Percentiles rank a stretch among this genome's conserved stretches.
Conservation (phyloP, 345 rosid genomes). For the Citrus inodora region DNA sequence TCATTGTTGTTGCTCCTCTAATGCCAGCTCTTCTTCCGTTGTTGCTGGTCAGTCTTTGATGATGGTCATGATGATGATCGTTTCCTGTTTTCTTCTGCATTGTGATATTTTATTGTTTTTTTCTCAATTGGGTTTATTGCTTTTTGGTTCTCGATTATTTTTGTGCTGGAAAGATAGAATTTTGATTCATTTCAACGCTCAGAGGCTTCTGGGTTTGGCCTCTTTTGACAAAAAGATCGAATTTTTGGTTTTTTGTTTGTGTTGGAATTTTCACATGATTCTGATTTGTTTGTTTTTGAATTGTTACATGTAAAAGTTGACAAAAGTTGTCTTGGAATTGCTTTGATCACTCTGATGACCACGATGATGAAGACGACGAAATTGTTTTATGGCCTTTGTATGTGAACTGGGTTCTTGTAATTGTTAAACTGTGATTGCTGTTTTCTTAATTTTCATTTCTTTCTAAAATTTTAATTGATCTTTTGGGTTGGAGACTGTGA, state of each 20-base stretch:
- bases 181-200: constrained; percentile 22
- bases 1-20: constrained; percentile 17
- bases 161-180: constrained; percentile 15
- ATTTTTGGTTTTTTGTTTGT: not conserved
- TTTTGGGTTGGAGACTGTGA: not conserved
- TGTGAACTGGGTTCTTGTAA: constrained; percentile 12
- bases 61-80: not conserved
- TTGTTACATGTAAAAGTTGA: constrained; percentile 14
- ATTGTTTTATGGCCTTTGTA: not conserved
- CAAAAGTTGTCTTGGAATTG: constrained; percentile 12
- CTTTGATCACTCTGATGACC: constrained; percentile 18
- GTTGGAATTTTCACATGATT: constrained; percentile 11
- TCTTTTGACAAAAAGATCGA: constrained; percentile 5
- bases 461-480: too few species aligned
- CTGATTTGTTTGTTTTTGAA: constrained; percentile 7
- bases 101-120: constrained; percentile 7
- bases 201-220: constrained; percentile 18
- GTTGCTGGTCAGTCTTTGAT: constrained; percentile 21
- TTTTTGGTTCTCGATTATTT: constrained; percentile 18
- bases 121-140: constrained; percentile 20
- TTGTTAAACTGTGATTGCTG: not conserved
- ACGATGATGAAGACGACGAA: constrained; percentile 4
- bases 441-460: not conserved
- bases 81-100: constrained; percentile 11
- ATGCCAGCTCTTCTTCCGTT: constrained; percentile 25